Evolutionary conservation across 179 eudicot genomes (phyloP), one percentile per base, ranked within the genome.

Genomic region (Pouteria campechiana): DNA sequence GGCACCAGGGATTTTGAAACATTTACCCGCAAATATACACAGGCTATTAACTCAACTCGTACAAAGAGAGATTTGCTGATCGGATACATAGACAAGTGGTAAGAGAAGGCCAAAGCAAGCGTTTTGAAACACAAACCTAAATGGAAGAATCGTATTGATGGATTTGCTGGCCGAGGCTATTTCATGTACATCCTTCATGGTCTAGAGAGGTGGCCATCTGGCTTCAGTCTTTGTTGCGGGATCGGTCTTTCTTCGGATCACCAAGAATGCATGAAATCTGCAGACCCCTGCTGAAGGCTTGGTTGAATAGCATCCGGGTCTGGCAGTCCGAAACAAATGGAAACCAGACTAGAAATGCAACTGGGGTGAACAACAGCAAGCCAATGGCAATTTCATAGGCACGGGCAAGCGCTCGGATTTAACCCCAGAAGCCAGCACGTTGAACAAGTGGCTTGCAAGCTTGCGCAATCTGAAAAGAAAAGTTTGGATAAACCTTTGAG

Each of bases 261-360:
- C 75, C 83, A 31, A 76, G 79, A 60, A 76, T 76, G 45, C 75
- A 75, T 6, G 83, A 76, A 19, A 76, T 72, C 30, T 76, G 78
- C 35, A 76, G 65, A 48, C 83, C 83, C 48, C 83, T 61, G 55
- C 83, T 75, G 41, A 75, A 75, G 11, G 83, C 83, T 59, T 75
- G 83, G 56, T 75, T 75, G 65, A 75, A 75, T 33, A 76, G 32
- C 78, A 76, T 68, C 17, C 83, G 54, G 3, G 83, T 76, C 43
- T 76, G 83, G 52, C 72, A 76, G 16, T 72, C 78, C 0, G 83
- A 72, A 11, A 76, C 75, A 20, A 76, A 76, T 1, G 83, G 83
- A 37, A 76, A 76, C 83, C 83, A 76, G 18, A 78, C 69, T 44
- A 76, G 56, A 52, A 72, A 72, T 3, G 83, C 70, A 0, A 76